These are phyloP conservation scores for Silybum marianum DNA, from an alignment of 129 eudicot genomes.

Conservation along the genomic window DNA sequence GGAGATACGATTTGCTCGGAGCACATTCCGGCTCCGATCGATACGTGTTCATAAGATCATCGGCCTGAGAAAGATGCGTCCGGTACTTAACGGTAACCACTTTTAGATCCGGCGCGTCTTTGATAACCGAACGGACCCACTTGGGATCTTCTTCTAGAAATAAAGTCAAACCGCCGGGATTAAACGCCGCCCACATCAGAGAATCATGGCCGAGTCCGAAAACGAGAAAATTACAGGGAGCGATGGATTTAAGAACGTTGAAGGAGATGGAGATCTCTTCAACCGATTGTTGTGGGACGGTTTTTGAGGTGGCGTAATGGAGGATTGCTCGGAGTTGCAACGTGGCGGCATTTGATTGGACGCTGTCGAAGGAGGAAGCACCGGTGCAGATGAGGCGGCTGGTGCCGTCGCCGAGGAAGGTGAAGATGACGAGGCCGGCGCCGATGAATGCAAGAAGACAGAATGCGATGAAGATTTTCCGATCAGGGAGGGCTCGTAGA, in stretches of 20 bases:
- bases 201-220: conserved; percentile 92
- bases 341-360: conserved; percentile 2
- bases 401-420: conserved; percentile 30
- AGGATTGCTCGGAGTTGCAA: conserved; percentile 56
- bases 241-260: conserved; percentile 45
- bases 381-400: conserved; percentile 37
- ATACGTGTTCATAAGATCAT: conserved; percentile 42
- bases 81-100: conserved; percentile 60
- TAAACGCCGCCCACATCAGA: conserved; percentile 77
- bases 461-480: conserved; percentile 34
- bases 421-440: conserved; percentile 25
- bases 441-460: conserved; percentile 28
- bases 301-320: conserved; percentile 73
- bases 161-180: conserved; percentile 67
- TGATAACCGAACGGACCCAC: conserved; percentile 62
- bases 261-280: conserved; percentile 57
- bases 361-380: conserved; percentile 4
- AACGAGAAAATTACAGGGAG: conserved; percentile 72
- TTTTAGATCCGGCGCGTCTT: conserved; percentile 57
- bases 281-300: conserved; percentile 59
- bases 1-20: conserved; percentile 41
- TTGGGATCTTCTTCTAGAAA: conserved; percentile 85
- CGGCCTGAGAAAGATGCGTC: conserved; percentile 64
- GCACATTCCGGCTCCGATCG: conserved; percentile 54
- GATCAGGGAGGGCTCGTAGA: conserved; percentile 32